phyloP scores from a whole-genome alignment of 306 rosid species.

The Quercus suber region DNA sequence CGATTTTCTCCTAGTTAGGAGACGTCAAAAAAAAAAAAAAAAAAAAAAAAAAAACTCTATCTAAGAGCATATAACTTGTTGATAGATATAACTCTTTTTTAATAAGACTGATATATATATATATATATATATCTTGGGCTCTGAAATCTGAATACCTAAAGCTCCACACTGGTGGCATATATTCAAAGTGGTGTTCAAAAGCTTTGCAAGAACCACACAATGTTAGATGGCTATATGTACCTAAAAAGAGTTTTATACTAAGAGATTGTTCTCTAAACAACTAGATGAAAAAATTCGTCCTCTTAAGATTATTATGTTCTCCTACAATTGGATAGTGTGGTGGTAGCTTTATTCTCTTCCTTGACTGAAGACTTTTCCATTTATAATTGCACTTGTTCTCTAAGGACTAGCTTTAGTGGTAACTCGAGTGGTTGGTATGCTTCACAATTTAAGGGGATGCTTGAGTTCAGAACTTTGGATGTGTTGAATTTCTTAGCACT shows the following conservation, averaged over 20 bases:
- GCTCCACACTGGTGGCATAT: neutral
- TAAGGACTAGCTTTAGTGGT: neutral
- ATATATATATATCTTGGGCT: neutral
- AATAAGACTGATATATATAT: too few relatives aligned
- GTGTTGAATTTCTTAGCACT: too few relatives aligned
- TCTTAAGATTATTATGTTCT: neutral
- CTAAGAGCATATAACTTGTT: too few relatives aligned
- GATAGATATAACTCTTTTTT: too few relatives aligned
- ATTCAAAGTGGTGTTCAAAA: conserved; percentile 4
- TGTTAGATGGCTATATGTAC: neutral
- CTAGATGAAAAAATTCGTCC: too few relatives aligned
- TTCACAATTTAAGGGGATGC: neutral
- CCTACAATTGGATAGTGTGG: neutral
- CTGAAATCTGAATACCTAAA: neutral
- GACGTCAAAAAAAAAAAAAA: too few relatives aligned
- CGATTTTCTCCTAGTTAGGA: too few relatives aligned
- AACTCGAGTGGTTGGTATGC: neutral
- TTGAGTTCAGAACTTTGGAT: neutral
- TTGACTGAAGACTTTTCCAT: neutral
- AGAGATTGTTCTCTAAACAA: too few relatives aligned
- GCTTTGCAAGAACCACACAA: neutral
- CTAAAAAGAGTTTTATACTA: too few relatives aligned
- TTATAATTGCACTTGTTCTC: neutral
- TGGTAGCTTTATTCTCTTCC: neutral
- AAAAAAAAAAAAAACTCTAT: too few relatives aligned